These are phyloP conservation scores for Pistacia integerrima DNA, from an alignment of 345 rosid species.

Conservation along the genomic window DNA sequence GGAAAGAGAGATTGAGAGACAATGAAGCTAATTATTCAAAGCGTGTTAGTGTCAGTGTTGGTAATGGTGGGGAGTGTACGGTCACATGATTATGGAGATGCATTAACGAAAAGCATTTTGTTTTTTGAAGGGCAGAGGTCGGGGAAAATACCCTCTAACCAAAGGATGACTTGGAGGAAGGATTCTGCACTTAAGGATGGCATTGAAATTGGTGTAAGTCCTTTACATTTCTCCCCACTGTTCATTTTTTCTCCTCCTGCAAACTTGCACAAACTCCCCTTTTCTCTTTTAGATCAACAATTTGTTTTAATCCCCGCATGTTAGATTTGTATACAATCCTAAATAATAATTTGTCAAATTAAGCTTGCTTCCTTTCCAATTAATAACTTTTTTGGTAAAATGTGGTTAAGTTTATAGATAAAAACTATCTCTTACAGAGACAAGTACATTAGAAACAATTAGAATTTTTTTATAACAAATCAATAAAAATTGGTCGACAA, in stretches of 20 bases:
- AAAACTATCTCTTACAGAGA: no score
- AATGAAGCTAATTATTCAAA: not conserved
- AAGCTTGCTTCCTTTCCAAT: no score
- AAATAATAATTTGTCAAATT: no score
- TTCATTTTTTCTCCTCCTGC: not conserved
- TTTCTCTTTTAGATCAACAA: no score
- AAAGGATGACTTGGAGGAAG: conserved; percentile 61
- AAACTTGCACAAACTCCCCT: not conserved
- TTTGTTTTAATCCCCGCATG: not conserved
- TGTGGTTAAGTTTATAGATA: no score
- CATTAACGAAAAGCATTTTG: conserved; percentile 58
- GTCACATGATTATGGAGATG: conserved; percentile 55
- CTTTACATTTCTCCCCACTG: not conserved
- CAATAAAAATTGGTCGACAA: no score
- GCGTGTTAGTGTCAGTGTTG: not conserved
- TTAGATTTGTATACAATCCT: not conserved
- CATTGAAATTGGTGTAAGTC: conserved; percentile 35
- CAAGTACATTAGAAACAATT: no score
- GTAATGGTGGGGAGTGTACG: conserved; percentile 3
- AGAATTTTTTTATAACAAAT: no score
- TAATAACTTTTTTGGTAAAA: no score
- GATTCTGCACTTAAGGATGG: conserved; percentile 67
- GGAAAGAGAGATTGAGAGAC: not conserved
- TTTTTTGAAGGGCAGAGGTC: conserved; percentile 81
- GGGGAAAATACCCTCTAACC: conserved; percentile 50